Conservation (phyloP, 257 asterid species). For the Schizonepeta tenuifolia region DNA sequence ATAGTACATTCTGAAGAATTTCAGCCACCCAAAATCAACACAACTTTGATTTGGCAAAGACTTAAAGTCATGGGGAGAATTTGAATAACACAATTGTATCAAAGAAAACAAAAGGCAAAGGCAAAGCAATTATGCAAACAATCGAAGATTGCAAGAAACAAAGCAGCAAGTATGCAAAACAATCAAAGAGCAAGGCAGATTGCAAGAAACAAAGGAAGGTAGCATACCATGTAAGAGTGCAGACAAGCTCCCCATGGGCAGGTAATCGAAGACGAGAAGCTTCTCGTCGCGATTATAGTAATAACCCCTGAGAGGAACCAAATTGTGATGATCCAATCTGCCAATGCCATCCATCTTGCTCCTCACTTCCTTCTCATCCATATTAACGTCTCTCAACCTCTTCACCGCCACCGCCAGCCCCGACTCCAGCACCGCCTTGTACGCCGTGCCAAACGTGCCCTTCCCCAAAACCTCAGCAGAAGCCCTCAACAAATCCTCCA, state of each 20-base stretch:
- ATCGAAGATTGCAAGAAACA: background rate
- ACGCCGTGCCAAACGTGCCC: conserved; percentile 82
- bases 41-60: too few species aligned
- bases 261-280: conserved; percentile 81
- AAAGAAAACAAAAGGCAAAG: too few species aligned
- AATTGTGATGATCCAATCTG: conserved; percentile 56
- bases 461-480: conserved; percentile 97
- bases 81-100: background rate
- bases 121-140: too few species aligned
- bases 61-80: background rate
- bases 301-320: conserved; percentile 82
- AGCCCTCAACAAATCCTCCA: conserved; percentile 86
- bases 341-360: conserved; percentile 75
- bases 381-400: conserved; percentile 71
- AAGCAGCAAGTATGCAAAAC: background rate
- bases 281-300: conserved; percentile 69
- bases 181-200: too few species aligned
- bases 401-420: conserved; percentile 80
- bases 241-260: conserved; percentile 90
- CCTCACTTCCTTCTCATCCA: conserved; percentile 65
- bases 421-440: conserved; percentile 73
- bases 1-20: background rate
- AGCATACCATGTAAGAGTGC: conserved; percentile 79
- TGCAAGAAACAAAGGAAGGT: too few species aligned
- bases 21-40: background rate